A percentile compares a stretch with the other conserved stretches of the same genome.
Evolutionary conservation across 2,329 filamentous ascomycete genomes (phyloP).

Genomic region (Seiridium cupressi): DNA sequence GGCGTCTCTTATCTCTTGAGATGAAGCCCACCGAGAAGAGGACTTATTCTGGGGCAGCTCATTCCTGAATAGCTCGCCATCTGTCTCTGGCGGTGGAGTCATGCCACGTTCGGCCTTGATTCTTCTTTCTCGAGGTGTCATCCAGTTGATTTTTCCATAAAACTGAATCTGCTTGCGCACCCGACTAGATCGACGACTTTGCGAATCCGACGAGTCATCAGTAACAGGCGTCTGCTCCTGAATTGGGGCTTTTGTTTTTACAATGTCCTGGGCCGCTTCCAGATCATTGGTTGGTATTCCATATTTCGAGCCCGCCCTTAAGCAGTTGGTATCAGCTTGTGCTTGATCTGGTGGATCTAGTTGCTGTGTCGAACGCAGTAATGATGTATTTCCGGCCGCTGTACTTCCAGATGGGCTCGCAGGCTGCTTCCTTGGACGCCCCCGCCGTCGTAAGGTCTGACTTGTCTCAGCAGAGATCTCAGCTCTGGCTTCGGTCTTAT

Average conservation of each 20-base stretch:
- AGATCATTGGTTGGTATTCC: not conserved
- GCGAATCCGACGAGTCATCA: conserved; percentile 6
- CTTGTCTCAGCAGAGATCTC: not conserved
- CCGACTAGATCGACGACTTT: conserved; percentile 12
- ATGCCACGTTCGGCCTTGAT: not conserved
- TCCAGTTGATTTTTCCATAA: conserved; percentile 10
- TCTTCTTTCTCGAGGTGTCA: conserved; percentile 7
- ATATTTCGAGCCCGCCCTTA: not conserved
- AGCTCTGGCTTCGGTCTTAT: not conserved
- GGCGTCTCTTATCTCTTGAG: too few species aligned
- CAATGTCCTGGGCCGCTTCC: not conserved
- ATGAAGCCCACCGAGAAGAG: too few species aligned
- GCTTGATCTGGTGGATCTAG: too few species aligned
- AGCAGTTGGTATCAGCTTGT: too few species aligned
- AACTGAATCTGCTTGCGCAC: conserved; percentile 15
- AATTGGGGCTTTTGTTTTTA: not conserved
- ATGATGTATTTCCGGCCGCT: not conserved
- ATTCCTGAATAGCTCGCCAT: not conserved
- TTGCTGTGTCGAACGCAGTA: not conserved
- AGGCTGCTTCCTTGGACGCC: not conserved
- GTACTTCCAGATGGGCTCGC: not conserved
- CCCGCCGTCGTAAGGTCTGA: not conserved
- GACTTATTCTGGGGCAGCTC: not conserved
- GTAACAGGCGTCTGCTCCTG: not conserved
- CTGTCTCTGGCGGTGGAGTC: not conserved